Percentiles rank a stretch among this genome's conserved stretches.
phyloP scores from a whole-genome alignment of 2,329 filamentous ascomycete species.

The Monosporascus sp. region DNA sequence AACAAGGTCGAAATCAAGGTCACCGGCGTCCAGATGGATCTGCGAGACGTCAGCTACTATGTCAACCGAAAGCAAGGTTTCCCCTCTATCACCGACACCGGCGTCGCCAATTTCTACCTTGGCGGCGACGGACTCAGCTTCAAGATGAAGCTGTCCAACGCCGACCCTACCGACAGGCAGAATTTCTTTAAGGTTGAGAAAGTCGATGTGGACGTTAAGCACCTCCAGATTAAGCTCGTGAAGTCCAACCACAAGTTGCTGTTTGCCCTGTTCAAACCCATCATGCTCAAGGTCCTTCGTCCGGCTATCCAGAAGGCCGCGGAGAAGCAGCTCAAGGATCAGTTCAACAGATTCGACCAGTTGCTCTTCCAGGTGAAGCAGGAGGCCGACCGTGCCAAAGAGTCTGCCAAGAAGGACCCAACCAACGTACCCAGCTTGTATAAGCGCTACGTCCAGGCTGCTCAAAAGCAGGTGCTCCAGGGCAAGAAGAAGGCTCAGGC shows the following conservation, averaged over 20 bases:
- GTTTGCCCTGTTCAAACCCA: slow-evolving; percentile 79
- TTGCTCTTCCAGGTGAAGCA: slow-evolving; percentile 72
- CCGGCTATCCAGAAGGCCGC: slow-evolving; percentile 82
- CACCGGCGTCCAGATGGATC: slow-evolving; percentile 87
- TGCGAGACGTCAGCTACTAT: slow-evolving; percentile 88
- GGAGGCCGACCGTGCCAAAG: slow-evolving; percentile 70
- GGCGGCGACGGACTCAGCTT: slow-evolving; percentile 86
- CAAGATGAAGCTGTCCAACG: slow-evolving; percentile 81
- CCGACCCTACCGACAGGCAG: slow-evolving; percentile 67
- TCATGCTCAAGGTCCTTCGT: slow-evolving; percentile 78
- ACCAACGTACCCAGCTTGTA: slow-evolving; percentile 79
- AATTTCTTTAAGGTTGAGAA: slow-evolving; percentile 95
- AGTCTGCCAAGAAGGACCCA: slow-evolving; percentile 63
- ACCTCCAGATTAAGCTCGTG: slow-evolving; percentile 84
- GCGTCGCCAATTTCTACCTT: slow-evolving; percentile 83
- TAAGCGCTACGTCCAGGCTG: slow-evolving; percentile 72
- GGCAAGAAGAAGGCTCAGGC: slow-evolving; percentile 73
- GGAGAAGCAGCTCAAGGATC: slow-evolving; percentile 84
- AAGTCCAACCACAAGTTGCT: slow-evolving; percentile 93
- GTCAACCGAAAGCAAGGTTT: slow-evolving; percentile 94
- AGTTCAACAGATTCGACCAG: slow-evolving; percentile 69
- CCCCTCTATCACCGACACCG: slow-evolving; percentile 79
- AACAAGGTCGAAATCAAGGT: slow-evolving; percentile 79
- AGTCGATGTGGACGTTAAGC: slow-evolving; percentile 74
- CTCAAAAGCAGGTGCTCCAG: slow-evolving; percentile 68